Percentiles rank a stretch among this genome's conserved stretches.
These are phyloP conservation scores for Colletotrichum paranaense DNA, from an alignment of 2,329 filamentous ascomycete genomes.

Conservation along the genomic window DNA sequence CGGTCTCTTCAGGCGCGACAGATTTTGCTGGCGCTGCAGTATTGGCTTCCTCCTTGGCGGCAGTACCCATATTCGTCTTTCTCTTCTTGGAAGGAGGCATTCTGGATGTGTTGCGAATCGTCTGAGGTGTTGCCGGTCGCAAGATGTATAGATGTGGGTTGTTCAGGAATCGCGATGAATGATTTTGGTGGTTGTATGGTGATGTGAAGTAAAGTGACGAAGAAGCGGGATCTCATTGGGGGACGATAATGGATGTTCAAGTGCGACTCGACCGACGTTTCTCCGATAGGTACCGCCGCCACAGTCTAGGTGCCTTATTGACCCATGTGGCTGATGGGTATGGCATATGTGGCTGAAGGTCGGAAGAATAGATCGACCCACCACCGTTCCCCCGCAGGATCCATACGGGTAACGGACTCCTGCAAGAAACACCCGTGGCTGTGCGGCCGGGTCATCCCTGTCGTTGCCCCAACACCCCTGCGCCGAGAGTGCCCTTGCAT, in stretches of 20 bases:
- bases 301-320: not conserved
- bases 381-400: constrained; percentile 28
- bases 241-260: not conserved
- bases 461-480: constrained; percentile 18
- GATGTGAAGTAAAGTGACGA: constrained; percentile 4
- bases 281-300: constrained; percentile 2
- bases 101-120: constrained; percentile 13
- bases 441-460: constrained; percentile 30
- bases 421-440: constrained; percentile 32
- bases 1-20: constrained; percentile 36
- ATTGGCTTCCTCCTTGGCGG: constrained; percentile 35
- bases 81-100: constrained; percentile 60
- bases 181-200: not conserved
- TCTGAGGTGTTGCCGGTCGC: not conserved
- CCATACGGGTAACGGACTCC: constrained; percentile 27
- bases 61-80: constrained; percentile 48
- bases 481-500: constrained; percentile 12
- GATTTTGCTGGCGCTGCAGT: constrained; percentile 8
- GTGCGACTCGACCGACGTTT: constrained; percentile 7
- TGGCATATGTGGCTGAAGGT: not conserved
- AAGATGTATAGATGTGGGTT: not conserved
- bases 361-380: constrained; percentile 26
- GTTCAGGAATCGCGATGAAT: not conserved
- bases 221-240: constrained; percentile 6
- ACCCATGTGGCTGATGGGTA: not conserved